Evolutionary conservation across 371 early-diverging fungal genomes (phyloP).

Genomic region (Hamiltosporidium tvaerminnensis): DNA sequence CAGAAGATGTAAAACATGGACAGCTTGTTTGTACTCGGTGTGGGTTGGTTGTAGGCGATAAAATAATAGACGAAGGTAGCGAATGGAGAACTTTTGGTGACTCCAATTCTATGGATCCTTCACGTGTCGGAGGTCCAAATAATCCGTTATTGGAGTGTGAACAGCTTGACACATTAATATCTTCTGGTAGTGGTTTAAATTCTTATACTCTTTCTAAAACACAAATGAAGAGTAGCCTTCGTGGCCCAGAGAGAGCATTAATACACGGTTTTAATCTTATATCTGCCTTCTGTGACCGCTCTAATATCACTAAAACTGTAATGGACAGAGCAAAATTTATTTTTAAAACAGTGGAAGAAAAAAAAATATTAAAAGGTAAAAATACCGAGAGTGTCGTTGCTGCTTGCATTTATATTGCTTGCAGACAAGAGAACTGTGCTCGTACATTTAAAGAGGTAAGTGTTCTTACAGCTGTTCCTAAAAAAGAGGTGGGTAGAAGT

Average conservation of each 20-base stretch:
- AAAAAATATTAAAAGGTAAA: conserved; percentile 71
- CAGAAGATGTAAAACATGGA: conserved; percentile 54
- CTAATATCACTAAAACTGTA: conserved; percentile 65
- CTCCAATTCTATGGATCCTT: conserved; percentile 44
- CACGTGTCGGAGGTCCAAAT: conserved; percentile 50
- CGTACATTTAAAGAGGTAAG: conserved; percentile 92
- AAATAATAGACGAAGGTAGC: conserved; percentile 51
- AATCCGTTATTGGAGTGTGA: conserved; percentile 53
- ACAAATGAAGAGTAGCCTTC: conserved; percentile 51
- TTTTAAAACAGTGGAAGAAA: conserved; percentile 65
- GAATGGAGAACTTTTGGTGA: conserved; percentile 54
- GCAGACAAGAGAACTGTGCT: conserved; percentile 69
- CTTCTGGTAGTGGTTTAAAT: conserved; percentile 30
- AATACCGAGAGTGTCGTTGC: conserved; percentile 74
- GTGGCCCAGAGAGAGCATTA: conserved; percentile 60
- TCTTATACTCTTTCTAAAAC: conserved; percentile 50
- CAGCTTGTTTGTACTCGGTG: conserved; percentile 52
- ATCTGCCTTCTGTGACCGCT: conserved; percentile 69
- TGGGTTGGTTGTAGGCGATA: conserved; percentile 48
- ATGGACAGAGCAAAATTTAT: conserved; percentile 79
- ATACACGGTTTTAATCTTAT: conserved; percentile 78
- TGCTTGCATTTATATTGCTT: conserved; percentile 86
- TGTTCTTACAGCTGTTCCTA: conserved; percentile 67
- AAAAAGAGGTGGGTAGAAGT: conserved; percentile 52
- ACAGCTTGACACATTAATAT: conserved; percentile 52